Evolutionary conservation across 805 yeast genomes (phyloP).

Genomic region (Lachancea nothofagi): DNA sequence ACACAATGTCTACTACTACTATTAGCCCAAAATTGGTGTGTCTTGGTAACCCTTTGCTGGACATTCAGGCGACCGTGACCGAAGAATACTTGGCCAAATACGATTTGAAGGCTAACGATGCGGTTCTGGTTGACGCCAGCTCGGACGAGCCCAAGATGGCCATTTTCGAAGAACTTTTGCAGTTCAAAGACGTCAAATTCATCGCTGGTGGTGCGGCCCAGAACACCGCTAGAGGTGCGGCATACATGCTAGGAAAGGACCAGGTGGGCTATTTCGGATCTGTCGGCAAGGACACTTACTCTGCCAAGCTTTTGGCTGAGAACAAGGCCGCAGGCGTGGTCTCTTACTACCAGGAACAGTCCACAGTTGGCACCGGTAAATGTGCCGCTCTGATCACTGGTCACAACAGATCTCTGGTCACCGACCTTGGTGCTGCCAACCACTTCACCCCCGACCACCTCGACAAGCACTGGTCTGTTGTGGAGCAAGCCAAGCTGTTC

Average conservation of each 20-base stretch:
- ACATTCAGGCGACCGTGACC: constrained; percentile 73
- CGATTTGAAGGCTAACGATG: constrained; percentile 84
- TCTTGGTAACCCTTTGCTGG: constrained; percentile 90
- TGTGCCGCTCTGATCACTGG: constrained; percentile 95
- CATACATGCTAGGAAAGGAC: constrained; percentile 72
- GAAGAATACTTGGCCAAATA: constrained; percentile 71
- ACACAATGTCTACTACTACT: background rate
- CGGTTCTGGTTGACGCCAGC: constrained; percentile 55
- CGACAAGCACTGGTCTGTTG: constrained; percentile 78
- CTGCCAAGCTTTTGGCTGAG: constrained; percentile 75
- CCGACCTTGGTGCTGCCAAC: constrained; percentile 97
- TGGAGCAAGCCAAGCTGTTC: constrained; percentile 72
- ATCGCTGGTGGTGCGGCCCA: constrained; percentile 99
- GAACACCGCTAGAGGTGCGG: constrained; percentile 98
- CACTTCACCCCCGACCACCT: constrained; percentile 88
- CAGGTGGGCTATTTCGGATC: constrained; percentile 93
- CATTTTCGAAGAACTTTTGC: constrained; percentile 73
- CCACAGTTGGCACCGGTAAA: constrained; percentile 81
- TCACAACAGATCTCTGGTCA: constrained; percentile 83
- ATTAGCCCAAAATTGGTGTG: constrained; percentile 58
- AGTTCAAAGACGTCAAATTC: constrained; percentile 52
- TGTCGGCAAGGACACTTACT: constrained; percentile 88
- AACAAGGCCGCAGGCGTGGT: constrained; percentile 83
- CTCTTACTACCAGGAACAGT: constrained; percentile 79
- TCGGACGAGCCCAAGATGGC: constrained; percentile 80